Evolutionary conservation across 495 filamentous ascomycete genomes (phyloP).

Genomic region (Neurospora sp.): DNA sequence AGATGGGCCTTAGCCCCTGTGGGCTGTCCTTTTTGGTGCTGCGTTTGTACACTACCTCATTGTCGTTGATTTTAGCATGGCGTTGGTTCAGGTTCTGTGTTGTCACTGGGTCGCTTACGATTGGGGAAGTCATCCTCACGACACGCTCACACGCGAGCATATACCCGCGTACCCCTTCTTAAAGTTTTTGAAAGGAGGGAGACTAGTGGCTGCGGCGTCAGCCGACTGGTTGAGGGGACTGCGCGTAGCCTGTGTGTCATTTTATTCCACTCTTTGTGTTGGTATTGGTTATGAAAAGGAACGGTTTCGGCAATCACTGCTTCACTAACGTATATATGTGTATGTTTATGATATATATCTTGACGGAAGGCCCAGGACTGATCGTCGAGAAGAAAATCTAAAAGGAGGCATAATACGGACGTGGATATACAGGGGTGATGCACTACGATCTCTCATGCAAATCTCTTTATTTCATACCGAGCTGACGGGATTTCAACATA

Average conservation of each 20-base stretch:
- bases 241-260: not conserved
- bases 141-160: not conserved
- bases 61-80: conserved; percentile 1
- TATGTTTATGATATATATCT: not conserved
- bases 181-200: not conserved
- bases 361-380: not conserved
- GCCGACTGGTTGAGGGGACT: not conserved
- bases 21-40: not conserved
- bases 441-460: not conserved
- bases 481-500: not conserved
- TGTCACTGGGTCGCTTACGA: not conserved
- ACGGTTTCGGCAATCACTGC: not conserved
- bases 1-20: not conserved
- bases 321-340: not conserved
- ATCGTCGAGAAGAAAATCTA: not conserved
- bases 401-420: not conserved
- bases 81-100: not conserved
- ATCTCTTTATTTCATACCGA: not conserved
- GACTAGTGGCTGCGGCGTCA: not conserved
- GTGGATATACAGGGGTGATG: not conserved
- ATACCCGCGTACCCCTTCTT: not conserved
- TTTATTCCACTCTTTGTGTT: not conserved
- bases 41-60: not conserved
- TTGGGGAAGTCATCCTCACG: not conserved
- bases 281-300: not conserved